Evolutionary conservation across 2,329 filamentous ascomycete genomes (phyloP).

Genomic region (Cladorrhinum sp.): DNA sequence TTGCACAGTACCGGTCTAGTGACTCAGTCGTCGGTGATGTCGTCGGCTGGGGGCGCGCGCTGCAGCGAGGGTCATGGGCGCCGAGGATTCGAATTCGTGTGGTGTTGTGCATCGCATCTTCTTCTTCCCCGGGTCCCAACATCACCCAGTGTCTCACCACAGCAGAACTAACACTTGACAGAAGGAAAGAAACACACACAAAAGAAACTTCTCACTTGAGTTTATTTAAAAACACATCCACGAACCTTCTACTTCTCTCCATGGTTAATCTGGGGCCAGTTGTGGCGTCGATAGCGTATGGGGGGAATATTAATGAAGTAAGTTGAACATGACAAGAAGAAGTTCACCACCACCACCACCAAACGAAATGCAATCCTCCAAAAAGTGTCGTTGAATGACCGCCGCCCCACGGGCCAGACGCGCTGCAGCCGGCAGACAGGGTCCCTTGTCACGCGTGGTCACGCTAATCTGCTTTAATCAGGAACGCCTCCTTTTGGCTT

Average conservation of each 20-base stretch:
- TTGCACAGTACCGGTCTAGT: not conserved
- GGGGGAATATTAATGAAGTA: not conserved
- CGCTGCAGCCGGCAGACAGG: not conserved
- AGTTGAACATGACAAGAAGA: not conserved
- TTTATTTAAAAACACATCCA: not conserved
- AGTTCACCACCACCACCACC: no score
- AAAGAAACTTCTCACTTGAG: constrained; percentile 15
- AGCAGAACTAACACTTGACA: not conserved
- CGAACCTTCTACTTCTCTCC: constrained; percentile 28
- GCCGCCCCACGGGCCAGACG: not conserved
- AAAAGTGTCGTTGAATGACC: not conserved
- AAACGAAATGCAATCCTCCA: not conserved
- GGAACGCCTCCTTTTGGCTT: not conserved
- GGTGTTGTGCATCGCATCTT: not conserved
- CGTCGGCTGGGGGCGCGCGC: not conserved
- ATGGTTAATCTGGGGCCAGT: constrained; percentile 8
- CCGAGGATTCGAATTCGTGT: not conserved
- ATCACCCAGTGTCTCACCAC: no score
- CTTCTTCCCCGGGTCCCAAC: no score
- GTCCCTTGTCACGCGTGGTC: not conserved
- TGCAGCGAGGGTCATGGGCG: not conserved
- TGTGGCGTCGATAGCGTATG: not conserved
- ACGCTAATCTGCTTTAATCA: not conserved
- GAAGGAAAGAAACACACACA: not conserved
- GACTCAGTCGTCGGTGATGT: not conserved